These are phyloP conservation scores for Eucalyptus polybractea DNA, from an alignment of 345 rosid genomes.

Conservation along the genomic window DNA sequence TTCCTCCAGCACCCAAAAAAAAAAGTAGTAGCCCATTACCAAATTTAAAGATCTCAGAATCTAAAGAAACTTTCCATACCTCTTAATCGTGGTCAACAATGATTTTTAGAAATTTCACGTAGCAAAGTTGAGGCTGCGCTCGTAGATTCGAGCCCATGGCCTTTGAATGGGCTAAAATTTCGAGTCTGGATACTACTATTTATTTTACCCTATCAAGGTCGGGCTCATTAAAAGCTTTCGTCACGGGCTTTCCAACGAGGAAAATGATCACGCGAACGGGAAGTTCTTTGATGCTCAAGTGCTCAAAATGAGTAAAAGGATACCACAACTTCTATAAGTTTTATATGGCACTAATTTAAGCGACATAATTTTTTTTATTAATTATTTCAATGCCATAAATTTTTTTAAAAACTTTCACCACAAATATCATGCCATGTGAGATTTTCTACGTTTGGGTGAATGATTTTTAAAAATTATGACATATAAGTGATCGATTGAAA, in stretches of 20 bases:
- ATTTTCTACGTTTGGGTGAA: too few species aligned
- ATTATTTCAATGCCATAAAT: accelerated
- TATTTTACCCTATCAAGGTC: neutral
- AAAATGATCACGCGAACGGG: neutral
- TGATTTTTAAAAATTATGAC: too few species aligned
- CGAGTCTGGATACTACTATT: neutral
- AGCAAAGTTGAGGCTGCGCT: neutral
- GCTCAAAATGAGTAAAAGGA: neutral
- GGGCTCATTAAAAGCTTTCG: neutral
- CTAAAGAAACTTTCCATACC: neutral
- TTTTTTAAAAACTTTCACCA: neutral
- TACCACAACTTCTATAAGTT: neutral
- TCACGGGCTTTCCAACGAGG: neutral
- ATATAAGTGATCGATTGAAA: neutral
- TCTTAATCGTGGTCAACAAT: neutral
- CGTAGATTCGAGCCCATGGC: neutral
- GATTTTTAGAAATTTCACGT: neutral
- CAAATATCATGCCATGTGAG: neutral
- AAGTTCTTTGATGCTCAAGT: neutral
- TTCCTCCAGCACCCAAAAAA: too few species aligned
- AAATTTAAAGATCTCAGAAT: neutral
- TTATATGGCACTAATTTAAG: neutral
- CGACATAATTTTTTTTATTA: too few species aligned
- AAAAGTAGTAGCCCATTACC: neutral
- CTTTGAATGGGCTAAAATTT: neutral